phyloP scores from a whole-genome alignment of 768 basidiomycete genomes.

The Mrakia blollopis region DNA sequence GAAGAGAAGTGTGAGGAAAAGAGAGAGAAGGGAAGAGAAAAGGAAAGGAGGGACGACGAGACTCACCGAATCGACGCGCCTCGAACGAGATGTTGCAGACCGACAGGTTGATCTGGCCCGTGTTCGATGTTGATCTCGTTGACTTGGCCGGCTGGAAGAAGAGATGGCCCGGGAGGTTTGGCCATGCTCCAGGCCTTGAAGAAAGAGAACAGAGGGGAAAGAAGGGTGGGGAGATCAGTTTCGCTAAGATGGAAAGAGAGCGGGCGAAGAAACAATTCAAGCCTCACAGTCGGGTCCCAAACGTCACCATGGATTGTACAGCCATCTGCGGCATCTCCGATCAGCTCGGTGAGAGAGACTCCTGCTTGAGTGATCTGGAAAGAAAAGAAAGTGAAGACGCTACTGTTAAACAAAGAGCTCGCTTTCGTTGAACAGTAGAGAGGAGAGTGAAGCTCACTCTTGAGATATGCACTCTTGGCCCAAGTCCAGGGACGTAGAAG shows the following conservation, averaged over 20 bases:
- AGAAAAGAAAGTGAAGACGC: not conserved
- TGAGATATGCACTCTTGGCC: not conserved
- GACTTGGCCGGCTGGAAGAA: too few species aligned
- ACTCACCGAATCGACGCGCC: too few species aligned
- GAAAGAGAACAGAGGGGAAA: too few species aligned
- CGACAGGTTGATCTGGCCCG: too few species aligned
- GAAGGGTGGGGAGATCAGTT: too few species aligned
- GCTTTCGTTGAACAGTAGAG: not conserved
- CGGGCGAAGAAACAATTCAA: not conserved
- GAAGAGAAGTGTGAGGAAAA: too few species aligned
- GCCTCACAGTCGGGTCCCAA: not conserved
- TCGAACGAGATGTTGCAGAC: too few species aligned
- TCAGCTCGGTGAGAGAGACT: not conserved
- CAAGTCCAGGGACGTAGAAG: not conserved
- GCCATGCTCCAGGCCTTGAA: too few species aligned
- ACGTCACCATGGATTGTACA: not conserved
- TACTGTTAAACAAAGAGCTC: not conserved
- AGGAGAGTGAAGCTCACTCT: not conserved
- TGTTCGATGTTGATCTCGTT: too few species aligned
- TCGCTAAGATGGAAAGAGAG: not conserved
- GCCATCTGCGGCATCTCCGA: not conserved
- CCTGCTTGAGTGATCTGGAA: not conserved
- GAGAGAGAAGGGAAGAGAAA: too few species aligned
- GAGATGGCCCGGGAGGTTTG: too few species aligned
- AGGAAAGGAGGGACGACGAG: too few species aligned